Evolutionary conservation across 2,329 filamentous ascomycete genomes (phyloP), one percentile per base, ranked within the genome.

Genomic region (Metarhizium humberi): DNA sequence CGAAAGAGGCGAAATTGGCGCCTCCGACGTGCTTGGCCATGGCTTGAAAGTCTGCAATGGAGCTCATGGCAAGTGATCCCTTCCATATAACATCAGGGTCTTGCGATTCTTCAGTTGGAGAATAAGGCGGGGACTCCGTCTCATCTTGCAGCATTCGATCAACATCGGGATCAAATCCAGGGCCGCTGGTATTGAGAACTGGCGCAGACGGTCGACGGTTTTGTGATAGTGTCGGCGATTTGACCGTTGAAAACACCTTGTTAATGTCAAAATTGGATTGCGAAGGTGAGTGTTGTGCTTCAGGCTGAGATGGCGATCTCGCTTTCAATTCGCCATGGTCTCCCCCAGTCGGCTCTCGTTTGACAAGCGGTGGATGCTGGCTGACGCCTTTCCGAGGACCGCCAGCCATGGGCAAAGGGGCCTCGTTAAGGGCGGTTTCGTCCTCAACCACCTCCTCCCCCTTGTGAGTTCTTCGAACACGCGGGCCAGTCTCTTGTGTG

Each of bases 391-490:
- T 56, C 30, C 61, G 59, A 36, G 62, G 59, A 6, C 60, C 61
- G 14, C 57, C 61, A 10, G 55, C 55, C 51, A 51, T 58, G 29
- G 71, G 69, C 18, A 66, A 63, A 8, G 67, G 67, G n/a, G 66
- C 64, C 29, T 73, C 69, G 40, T 63, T 66, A n/a, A 70, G 57
- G 42, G 71, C 68, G n/a, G 72, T 77, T 38, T 95, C 90, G 49
- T 87, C 84, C 58, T 92, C 91, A 16, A 97, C 80, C 16, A 96
- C 71, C 67, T 97, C 94, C 56, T 96, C 92, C 13, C 94, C 94
- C 70, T 97, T 97, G 74, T 97, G 92, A 2, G 92, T 96, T 62
- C 89, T 85, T 63, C 91, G 82, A 55, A 96, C 86, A 3, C 91
- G 84, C 4, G 92, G 90, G 51, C 82, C 79, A 1, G 69, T 69